Evolutionary conservation across 371 early-diverging fungal genomes (phyloP), one percentile per base, ranked within the genome.

Genomic region (Haplosporangium sp.): DNA sequence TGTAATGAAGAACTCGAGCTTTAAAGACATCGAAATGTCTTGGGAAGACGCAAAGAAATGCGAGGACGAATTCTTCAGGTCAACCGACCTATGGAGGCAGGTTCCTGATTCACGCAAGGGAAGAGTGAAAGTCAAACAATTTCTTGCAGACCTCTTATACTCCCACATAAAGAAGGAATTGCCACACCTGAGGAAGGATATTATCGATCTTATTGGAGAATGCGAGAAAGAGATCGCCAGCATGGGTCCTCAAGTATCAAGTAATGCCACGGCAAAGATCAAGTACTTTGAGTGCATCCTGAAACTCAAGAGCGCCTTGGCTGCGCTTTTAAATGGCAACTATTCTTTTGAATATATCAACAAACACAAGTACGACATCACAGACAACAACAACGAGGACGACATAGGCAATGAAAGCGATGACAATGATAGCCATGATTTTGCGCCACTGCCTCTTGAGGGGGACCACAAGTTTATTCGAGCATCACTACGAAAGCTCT

Each of bases 81-180:
- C 69, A 45, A 67, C 71, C 7, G 4, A 40, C 42, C 19, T 61
- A 35, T 72, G 77, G 77, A 9, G 0, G 0, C 48, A 65, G 40
- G 72, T 77, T 0, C 65, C 65, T 2, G 72, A 64, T 37, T 11
- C 56, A 4, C 52, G 57, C 60, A 71, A 68, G 20, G 72, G 77
- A 2, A 68, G 77, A 20, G 65, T 71, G 13, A 19, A 47, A 1
- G 15, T 71, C n/a, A 55, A 68, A 48, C 68, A 56, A 5, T 68
- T 76, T 17, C 53, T 76, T 7, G 77, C 72, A 2, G 65, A 68
- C 1, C 61, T 76, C 10, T 58, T 76, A 4, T 76, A 68, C 55
- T 56, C 42, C 2, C 72, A 76, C 42, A 71, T 76, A 65, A 71
- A 76, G 61, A 76, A 76, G 69, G 77, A 76, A 42, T 50, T 77